Conservation (phyloP, 495 filamentous ascomycete genomes). For the Halenospora varia region DNA sequence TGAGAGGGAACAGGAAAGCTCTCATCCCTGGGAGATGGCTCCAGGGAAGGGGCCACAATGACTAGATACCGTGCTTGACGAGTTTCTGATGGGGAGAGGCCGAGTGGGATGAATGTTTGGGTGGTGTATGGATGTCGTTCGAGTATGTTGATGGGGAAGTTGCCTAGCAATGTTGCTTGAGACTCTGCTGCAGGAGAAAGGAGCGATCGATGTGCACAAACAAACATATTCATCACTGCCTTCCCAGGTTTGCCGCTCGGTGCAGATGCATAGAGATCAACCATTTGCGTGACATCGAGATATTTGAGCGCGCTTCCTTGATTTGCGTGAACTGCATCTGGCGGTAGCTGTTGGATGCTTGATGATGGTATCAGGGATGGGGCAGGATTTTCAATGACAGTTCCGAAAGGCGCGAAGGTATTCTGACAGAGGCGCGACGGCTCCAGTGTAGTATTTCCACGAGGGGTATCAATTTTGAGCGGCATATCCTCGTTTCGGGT, state of each 20-base stretch:
- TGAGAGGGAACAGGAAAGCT: conserved; percentile 30
- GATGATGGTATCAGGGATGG: conserved; percentile 45
- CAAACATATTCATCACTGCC: conserved; percentile 82
- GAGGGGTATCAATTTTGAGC: neutral
- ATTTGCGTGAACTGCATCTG: conserved; percentile 58
- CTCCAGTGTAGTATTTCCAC: neutral
- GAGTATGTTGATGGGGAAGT: conserved; percentile 70
- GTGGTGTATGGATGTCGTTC: conserved; percentile 93
- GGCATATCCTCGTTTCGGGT: conserved; percentile 8
- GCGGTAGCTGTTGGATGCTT: conserved; percentile 27
- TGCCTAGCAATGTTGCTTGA: conserved; percentile 6
- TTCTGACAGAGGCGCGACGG: conserved; percentile 51
- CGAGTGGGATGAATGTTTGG: conserved; percentile 86
- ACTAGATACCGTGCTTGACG: conserved; percentile 64
- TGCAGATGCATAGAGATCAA: conserved; percentile 61
- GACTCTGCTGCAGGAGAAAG: neutral
- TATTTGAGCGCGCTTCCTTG: conserved; percentile 88
- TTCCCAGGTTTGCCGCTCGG: conserved; percentile 57
- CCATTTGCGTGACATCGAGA: conserved; percentile 66
- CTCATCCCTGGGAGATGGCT: conserved; percentile 32
- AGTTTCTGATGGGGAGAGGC: conserved; percentile 36
- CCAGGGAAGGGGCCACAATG: conserved; percentile 76
- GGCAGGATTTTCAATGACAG: conserved; percentile 70
- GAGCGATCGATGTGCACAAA: conserved; percentile 65
- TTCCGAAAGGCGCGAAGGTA: conserved; percentile 77